A percentile compares a stretch with the other conserved stretches of the same genome.
phyloP scores from a whole-genome alignment of 148 eudicot genomes.

The Tetragonia tetragonoides region DNA sequence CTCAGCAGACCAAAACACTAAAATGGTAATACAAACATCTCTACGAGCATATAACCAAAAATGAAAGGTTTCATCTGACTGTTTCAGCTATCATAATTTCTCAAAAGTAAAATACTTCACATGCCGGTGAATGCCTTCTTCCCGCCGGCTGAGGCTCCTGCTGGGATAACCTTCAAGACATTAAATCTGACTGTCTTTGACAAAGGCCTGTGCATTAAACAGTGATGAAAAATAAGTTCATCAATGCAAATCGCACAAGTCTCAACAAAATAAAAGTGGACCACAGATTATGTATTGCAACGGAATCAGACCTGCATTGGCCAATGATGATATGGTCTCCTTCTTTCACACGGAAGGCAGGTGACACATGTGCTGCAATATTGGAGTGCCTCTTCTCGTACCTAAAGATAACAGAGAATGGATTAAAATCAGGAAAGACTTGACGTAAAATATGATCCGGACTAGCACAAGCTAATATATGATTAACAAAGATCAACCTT shows the following conservation, averaged over 20 bases:
- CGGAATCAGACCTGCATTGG: slow-evolving; percentile 44
- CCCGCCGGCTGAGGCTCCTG: slow-evolving; percentile 49
- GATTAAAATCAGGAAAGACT: not conserved
- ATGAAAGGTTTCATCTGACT: slow-evolving; percentile 7
- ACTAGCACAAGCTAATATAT: not conserved
- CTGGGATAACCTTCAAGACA: slow-evolving; percentile 62
- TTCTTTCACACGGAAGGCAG: slow-evolving; percentile 63
- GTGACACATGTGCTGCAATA: slow-evolving; percentile 59
- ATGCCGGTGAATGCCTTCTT: slow-evolving; percentile 57
- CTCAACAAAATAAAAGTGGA: no score
- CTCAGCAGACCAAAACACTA: slow-evolving; percentile 5
- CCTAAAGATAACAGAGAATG: slow-evolving; percentile 8
- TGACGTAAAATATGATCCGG: not conserved
- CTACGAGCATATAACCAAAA: slow-evolving; percentile 20
- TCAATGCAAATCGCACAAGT: not conserved
- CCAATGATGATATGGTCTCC: slow-evolving; percentile 63
- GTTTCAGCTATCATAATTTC: not conserved
- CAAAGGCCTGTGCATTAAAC: slow-evolving; percentile 37
- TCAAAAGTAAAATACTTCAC: slow-evolving; percentile 15
- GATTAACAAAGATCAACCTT: slow-evolving; percentile 29
- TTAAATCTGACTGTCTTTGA: slow-evolving; percentile 64
- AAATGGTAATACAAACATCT: slow-evolving; percentile 12
- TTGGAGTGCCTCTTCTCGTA: slow-evolving; percentile 67
- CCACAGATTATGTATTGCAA: not conserved
- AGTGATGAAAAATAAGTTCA: not conserved